These are phyloP conservation scores for Sarocladiaceae sp. DNA, from an alignment of 2,329 filamentous ascomycete genomes.

Conservation along the genomic window DNA sequence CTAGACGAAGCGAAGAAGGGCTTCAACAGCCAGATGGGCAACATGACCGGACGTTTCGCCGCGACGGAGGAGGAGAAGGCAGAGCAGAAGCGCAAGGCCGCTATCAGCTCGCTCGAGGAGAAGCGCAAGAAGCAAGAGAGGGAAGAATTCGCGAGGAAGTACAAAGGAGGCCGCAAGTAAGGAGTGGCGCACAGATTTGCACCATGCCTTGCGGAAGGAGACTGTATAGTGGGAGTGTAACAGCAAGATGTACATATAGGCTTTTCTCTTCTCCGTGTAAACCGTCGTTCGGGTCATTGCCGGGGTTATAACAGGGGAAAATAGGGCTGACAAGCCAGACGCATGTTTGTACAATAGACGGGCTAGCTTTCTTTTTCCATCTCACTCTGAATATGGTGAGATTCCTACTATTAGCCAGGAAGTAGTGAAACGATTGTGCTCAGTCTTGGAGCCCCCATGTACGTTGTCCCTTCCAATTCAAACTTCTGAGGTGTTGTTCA, in stretches of 20 bases:
- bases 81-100: slow-evolving; percentile 29
- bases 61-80: slow-evolving; percentile 29
- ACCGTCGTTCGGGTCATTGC: not conserved
- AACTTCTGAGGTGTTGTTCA: too few relatives aligned
- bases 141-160: slow-evolving; percentile 36
- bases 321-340: not conserved
- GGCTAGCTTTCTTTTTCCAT: not conserved
- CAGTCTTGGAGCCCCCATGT: not conserved
- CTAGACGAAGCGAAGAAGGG: slow-evolving; percentile 34
- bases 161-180: slow-evolving; percentile 21
- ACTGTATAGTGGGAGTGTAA: not conserved
- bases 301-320: not conserved
- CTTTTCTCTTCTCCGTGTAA: not conserved
- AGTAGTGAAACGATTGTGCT: not conserved
- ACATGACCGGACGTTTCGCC: slow-evolving; percentile 28
- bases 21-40: slow-evolving; percentile 27
- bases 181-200: not conserved
- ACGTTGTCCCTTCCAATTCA: too few relatives aligned
- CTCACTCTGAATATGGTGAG: not conserved
- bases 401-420: not conserved
- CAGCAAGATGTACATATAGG: slow-evolving; percentile 8
- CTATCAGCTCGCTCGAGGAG: slow-evolving; percentile 30
- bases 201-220: too few relatives aligned
- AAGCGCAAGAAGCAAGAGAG: slow-evolving; percentile 30
- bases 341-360: slow-evolving; percentile 5